These are phyloP conservation scores for Phaseolus coccineus DNA, from an alignment of 331 rosid genomes.

Conservation along the genomic window DNA sequence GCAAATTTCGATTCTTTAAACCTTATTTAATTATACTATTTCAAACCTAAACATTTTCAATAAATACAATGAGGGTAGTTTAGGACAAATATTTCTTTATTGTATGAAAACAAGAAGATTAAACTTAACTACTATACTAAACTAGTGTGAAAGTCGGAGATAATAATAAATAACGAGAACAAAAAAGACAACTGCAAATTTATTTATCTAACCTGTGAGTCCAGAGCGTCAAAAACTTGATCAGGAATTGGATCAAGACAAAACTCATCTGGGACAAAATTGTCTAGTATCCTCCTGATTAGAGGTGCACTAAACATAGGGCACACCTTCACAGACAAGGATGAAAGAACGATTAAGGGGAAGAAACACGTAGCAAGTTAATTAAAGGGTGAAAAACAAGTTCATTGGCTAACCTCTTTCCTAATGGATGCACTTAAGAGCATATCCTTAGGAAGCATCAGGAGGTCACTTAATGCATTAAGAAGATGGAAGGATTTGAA, in stretches of 20 bases:
- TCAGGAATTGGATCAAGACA: slow-evolving; percentile 91
- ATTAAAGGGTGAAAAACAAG: slow-evolving; percentile 35
- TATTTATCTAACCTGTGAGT: slow-evolving; percentile 68
- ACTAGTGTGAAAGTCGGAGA: no score
- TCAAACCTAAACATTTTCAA: no score
- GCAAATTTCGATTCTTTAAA: no score
- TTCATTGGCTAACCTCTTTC: slow-evolving; percentile 75
- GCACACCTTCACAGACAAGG: slow-evolving; percentile 75
- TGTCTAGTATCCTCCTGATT: slow-evolving; percentile 79
- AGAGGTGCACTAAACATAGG: slow-evolving; percentile 78
- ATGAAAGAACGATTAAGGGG: slow-evolving; percentile 27
- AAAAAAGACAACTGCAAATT: slow-evolving; percentile 7
- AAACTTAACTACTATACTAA: no score
- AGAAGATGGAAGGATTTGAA: slow-evolving; percentile 89
- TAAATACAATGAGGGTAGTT: no score
- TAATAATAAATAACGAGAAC: background rate
- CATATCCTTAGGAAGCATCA: slow-evolving; percentile 99
- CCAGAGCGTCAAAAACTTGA: slow-evolving; percentile 75
- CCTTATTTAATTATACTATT: no score
- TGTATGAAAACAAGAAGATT: no score
- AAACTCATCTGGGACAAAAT: slow-evolving; percentile 88
- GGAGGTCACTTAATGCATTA: slow-evolving; percentile 91
- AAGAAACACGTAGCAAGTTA: slow-evolving; percentile 13
- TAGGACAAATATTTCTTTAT: no score
- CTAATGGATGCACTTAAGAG: slow-evolving; percentile 74